phyloP scores from a whole-genome alignment of 2,329 filamentous ascomycete genomes.

The Beauveria bassiana region DNA sequence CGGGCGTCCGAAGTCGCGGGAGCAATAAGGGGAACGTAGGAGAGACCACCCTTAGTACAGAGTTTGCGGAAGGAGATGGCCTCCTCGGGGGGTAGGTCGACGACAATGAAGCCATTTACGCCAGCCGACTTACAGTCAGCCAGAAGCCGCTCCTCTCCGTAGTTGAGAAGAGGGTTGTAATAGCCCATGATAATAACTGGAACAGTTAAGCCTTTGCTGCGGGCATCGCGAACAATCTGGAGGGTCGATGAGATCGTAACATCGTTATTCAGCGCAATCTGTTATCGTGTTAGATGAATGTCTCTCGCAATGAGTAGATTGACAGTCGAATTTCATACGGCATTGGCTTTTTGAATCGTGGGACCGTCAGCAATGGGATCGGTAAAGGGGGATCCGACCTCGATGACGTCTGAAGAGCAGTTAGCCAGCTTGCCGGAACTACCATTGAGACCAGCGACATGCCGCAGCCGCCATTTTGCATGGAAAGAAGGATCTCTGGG shows the following conservation, averaged over 20 bases:
- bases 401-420: slow-evolving; percentile 63
- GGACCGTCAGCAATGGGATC: slow-evolving; percentile 97
- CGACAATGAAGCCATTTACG: slow-evolving; percentile 94
- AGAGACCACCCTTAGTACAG: slow-evolving; percentile 67
- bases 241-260: slow-evolving; percentile 75
- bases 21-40: slow-evolving; percentile 94
- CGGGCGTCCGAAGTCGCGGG: slow-evolving; percentile 85
- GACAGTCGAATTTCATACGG: slow-evolving; percentile 37
- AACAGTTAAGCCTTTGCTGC: slow-evolving; percentile 66
- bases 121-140: slow-evolving; percentile 76
- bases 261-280: slow-evolving; percentile 73
- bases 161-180: slow-evolving; percentile 92
- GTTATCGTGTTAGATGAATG: slow-evolving; percentile 3
- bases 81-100: slow-evolving; percentile 92
- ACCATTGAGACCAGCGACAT: slow-evolving; percentile 24
- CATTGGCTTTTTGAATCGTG: slow-evolving; percentile 94
- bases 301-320: not conserved
- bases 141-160: slow-evolving; percentile 85
- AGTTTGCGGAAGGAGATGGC: slow-evolving; percentile 83
- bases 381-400: slow-evolving; percentile 93
- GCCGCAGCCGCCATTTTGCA: slow-evolving; percentile 92
- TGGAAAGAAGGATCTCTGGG: slow-evolving; percentile 72
- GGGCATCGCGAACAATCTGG: slow-evolving; percentile 74
- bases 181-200: slow-evolving; percentile 97
- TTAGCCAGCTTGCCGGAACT: not conserved